A percentile compares a stretch with the other conserved stretches of the same genome.
Evolutionary conservation across 2,329 filamentous ascomycete genomes (phyloP).

Genomic region (Paecilomyces sp.): DNA sequence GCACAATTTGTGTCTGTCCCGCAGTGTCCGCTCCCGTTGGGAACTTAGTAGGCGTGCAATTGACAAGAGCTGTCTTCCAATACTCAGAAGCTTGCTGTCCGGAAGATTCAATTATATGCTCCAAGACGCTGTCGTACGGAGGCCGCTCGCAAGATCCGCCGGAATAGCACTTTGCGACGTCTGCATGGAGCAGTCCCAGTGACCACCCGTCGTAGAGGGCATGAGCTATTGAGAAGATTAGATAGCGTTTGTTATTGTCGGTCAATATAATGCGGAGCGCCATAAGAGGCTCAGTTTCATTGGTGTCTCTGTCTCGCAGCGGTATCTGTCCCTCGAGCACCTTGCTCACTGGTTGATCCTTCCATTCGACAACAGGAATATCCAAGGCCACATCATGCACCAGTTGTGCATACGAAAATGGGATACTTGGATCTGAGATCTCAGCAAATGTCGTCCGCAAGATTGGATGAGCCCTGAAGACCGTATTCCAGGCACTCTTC

Average conservation of each 20-base stretch:
- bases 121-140: conserved; percentile 49
- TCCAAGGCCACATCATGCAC: conserved; percentile 31
- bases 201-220: conserved; percentile 89
- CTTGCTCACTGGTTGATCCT: conserved; percentile 12
- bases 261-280: conserved; percentile 30
- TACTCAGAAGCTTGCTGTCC: conserved; percentile 51
- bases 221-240: conserved; percentile 71
- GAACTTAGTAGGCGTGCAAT: conserved; percentile 37
- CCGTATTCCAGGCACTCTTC: conserved; percentile 52
- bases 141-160: conserved; percentile 36
- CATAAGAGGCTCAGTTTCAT: conserved; percentile 18
- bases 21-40: conserved; percentile 18
- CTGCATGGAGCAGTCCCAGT: conserved; percentile 63
- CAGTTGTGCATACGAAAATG: conserved; percentile 51
- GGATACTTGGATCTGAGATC: conserved; percentile 54
- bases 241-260: conserved; percentile 27
- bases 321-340: conserved; percentile 2
- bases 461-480: conserved; percentile 59
- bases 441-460: conserved; percentile 67
- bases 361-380: conserved; percentile 22
- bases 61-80: conserved; percentile 64
- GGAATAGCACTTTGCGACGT: conserved; percentile 61
- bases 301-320: conserved; percentile 9
- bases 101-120: conserved; percentile 44
- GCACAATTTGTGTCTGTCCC: conserved; percentile 9